Evolutionary conservation across 2,329 filamentous ascomycete genomes (phyloP), one percentile per base, ranked within the genome.

Genomic region (Alternaria sp.): DNA sequence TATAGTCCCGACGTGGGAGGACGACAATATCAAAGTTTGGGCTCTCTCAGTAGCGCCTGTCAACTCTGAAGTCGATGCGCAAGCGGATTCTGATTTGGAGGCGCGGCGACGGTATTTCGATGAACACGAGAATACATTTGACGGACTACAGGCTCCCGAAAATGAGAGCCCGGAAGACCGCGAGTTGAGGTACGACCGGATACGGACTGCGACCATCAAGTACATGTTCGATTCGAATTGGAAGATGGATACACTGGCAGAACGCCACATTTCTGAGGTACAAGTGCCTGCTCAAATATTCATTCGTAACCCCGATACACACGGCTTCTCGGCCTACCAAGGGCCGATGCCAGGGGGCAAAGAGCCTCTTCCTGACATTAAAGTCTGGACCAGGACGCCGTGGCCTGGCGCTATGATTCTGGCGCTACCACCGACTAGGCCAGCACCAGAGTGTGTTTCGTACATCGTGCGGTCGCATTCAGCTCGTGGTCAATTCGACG

Each of bases 21-120:
- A 98, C 77, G 84, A 88, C 11, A 89, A 90, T 66, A 88, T 97
- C 59, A 89, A 89, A 61, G 91, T 97, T 1, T 98, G 95, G 95
- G 90, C 93, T 49, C 85, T 98, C 73, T 87, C 91, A 0, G 80
- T 92, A 43, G 76, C 59, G 59, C 82, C 81, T 11, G n/a, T 57
- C n/a, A 47, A 23, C 8, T 55, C 58, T 1, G n/a, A 63, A 11
- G 25, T 32, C 5, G 61, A 70, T 13, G 23, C 57, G 13, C 46
- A 69, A 49, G 57, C 61, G 5, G 70, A 74, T 40, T 68, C 65
- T 28, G 65, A 67, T 10, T 54, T 75, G 28, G 73, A 69, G 59
- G 73, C 57, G 56, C 74, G 60, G 25, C 57, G 70, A 28, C 52
- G 57, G 25, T 52, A 57, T 9, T 78, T 73, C 52, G 77, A 79